Base-by-base conservation (phyloP, 2,329 filamentous ascomycete species). In the Thelonectria olida region DNA sequence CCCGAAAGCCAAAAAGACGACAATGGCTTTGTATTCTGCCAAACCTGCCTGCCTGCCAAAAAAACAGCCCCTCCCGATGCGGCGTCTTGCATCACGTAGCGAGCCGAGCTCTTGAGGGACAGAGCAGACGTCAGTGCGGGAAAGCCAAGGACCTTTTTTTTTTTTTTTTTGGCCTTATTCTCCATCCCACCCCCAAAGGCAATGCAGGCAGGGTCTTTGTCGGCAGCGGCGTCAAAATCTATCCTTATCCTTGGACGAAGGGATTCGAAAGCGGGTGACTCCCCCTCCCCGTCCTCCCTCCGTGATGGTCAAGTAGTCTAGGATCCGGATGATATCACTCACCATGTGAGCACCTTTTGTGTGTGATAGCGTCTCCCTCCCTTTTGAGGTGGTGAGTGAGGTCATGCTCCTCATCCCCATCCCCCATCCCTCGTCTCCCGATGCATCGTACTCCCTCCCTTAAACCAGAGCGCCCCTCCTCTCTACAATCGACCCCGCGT, bases 361-460 rank as follows among this genome's bases (percentile, higher is more conserved):
- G 41, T 25, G 52, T 54, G 41, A 28, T 54, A 38, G 23, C 34
- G 27, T 44, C 41, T 42, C 25, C n/a, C 31, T 47, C n/a, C n/a
- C n/a, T n/a, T n/a, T n/a, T n/a, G n/a, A n/a, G n/a, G n/a, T n/a
- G n/a, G n/a, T n/a, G n/a, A n/a, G n/a, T n/a, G n/a, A n/a, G n/a
- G n/a, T n/a, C n/a, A n/a, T n/a, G n/a, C n/a, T n/a, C 44, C 31
- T 58, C 28, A 31, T 13, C 17, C 20, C 38, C 22, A 15, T 31
- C 19, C 12, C 38, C 17, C 51, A 23, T 52, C 49, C 23, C 36
- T 34, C 28, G 13, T 34, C 39, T 23, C 27, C 55, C 28, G 47
- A 27, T 53, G 38, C 36, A 44, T 53, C 22, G 23, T 42, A 42
- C 58, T 51, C 58, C 51, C 58, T 60, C 51, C 13, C n/a, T n/a